These are phyloP conservation scores for Multifurca ochricompacta DNA, from an alignment of 768 basidiomycete species.

Conservation along the genomic window DNA sequence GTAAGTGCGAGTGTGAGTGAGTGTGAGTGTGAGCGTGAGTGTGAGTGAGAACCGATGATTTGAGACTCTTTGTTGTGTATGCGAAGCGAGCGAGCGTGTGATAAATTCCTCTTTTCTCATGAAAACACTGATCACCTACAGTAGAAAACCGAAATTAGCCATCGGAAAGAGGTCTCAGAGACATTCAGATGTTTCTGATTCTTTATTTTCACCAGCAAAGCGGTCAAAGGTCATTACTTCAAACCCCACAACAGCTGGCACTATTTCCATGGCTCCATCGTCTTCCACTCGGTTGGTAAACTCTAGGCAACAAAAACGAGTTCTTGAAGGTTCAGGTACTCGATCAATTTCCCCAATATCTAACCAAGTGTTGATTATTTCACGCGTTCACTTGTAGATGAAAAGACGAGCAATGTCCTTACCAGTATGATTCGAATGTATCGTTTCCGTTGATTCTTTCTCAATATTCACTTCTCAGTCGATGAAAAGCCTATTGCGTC, in stretches of 20 bases:
- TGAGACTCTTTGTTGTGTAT: too few relatives aligned
- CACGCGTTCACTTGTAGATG: neutral
- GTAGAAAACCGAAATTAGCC: neutral
- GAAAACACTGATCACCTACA: slow-evolving; percentile 6
- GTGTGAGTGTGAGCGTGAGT: neutral
- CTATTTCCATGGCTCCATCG: too few relatives aligned
- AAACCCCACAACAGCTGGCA: too few relatives aligned
- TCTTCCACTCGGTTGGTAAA: too few relatives aligned
- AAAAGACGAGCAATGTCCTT: neutral
- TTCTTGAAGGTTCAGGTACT: neutral
- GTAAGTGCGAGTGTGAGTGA: neutral
- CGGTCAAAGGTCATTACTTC: slow-evolving; percentile 26
- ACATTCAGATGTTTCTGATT: slow-evolving; percentile 10
- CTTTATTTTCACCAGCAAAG: slow-evolving; percentile 25
- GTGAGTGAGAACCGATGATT: too few relatives aligned
- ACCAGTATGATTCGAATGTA: neutral
- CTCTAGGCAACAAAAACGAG: neutral
- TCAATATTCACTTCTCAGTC: neutral
- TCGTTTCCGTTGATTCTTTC: neutral
- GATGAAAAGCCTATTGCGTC: neutral
- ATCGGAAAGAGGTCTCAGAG: too few relatives aligned
- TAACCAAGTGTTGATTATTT: too few relatives aligned
- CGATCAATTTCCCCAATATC: neutral
- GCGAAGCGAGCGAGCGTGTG: too few relatives aligned
- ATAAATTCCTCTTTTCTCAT: too few relatives aligned